Conservation (phyloP, 208 protist genomes). For the Acanthamoeba royreba region DNA sequence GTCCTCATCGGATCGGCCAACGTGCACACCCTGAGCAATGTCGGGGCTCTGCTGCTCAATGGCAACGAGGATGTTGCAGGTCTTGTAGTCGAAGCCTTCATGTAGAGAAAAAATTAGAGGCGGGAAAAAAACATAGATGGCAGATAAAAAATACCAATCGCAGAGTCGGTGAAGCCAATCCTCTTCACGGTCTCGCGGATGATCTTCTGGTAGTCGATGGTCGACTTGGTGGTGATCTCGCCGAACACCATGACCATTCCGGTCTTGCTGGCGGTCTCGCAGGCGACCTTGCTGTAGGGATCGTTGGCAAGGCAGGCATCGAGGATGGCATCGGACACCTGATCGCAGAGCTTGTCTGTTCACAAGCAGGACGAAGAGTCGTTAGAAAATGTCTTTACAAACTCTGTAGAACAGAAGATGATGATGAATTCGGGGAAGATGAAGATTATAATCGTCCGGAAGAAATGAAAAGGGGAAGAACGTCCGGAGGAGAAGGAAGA, state of each 20-base stretch:
- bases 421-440: too few species aligned
- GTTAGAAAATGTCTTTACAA: too few species aligned
- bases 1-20: slow-evolving; percentile 89
- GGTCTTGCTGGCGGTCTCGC: slow-evolving; percentile 97
- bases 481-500: too few species aligned
- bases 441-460: too few species aligned
- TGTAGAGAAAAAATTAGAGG: not conserved
- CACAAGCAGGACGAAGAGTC: too few species aligned
- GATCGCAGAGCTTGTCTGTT: slow-evolving; percentile 99
- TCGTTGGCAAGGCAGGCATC: slow-evolving; percentile 98
- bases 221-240: slow-evolving; percentile 98
- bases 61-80: slow-evolving; percentile 95
- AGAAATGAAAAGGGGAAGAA: too few species aligned
- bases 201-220: slow-evolving; percentile 95
- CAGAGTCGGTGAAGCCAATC: slow-evolving; percentile 96
- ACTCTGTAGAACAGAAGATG: too few species aligned
- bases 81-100: slow-evolving; percentile 98
- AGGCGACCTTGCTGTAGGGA: slow-evolving; percentile 97
- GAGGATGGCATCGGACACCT: slow-evolving; percentile 98
- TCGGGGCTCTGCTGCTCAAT: slow-evolving; percentile 99
- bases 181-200: slow-evolving; percentile 95
- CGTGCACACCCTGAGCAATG: slow-evolving; percentile 97
- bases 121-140: not conserved
- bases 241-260: slow-evolving; percentile 99
- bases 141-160: slow-evolving; percentile 72